Evolutionary conservation across 495 filamentous ascomycete genomes (phyloP), one percentile per base, ranked within the genome.

Genomic region (Xylaria palmicola): DNA sequence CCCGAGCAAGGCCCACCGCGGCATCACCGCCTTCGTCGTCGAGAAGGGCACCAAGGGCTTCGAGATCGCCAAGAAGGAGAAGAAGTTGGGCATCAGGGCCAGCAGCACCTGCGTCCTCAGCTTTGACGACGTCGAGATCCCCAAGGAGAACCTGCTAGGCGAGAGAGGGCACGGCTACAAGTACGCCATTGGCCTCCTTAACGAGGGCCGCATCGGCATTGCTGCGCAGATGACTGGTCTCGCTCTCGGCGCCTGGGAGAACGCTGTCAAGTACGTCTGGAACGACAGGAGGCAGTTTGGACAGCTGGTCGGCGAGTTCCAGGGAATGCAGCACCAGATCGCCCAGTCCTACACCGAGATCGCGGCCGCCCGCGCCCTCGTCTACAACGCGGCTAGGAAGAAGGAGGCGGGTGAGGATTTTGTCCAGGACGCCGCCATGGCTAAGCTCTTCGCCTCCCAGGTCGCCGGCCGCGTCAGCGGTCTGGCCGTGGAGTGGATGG

Each of bases 201-300:
- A 99, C 76, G 94, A 99, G 76, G 94, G 94, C 24, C 87, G 94
- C 52, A 98, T 99, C 61, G 94, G 94, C 62, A 99, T 99, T 70
- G 94, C 92, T 0, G 94, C 94, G 22, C 94, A 99, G 75, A 99
- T 99, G 94, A 99, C 95, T 1, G 94, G 94, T 44, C 85, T 99
- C 27, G 93, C 94, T 0, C 83, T 97, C 19, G 94, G 94, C 30
- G 93, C 94, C 8, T 99, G 88, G 83, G 93, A 98, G 77, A 96
- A 97, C 65, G 95, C 95, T 30, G 94, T 90, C 40, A 82, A 83
- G 86, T 92, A 84, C 74, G 88, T 88, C 59, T 99, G 91, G 92
- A 99, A 97, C 73, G 94, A 99, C 79, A 88, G 94, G 63, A 92
- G 91, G 79, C 94, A 99, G 77, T 99, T 99, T 73, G 92, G 95